These are phyloP conservation scores for Starmerella scarabaei DNA, from an alignment of 805 yeast species.

Conservation along the genomic window DNA sequence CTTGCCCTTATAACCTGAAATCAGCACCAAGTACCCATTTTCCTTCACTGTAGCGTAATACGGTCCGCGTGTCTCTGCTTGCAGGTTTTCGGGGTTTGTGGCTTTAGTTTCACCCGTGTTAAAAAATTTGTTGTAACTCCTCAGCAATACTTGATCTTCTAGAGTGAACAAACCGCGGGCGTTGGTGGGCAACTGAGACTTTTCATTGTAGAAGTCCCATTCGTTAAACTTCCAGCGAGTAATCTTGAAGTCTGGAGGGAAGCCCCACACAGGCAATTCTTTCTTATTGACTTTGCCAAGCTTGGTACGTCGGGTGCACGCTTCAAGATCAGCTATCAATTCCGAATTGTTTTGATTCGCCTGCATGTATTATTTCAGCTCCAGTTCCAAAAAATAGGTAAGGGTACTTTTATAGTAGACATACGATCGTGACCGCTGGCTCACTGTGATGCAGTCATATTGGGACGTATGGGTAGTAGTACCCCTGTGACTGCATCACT, in stretches of 20 bases:
- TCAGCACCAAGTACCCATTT: conserved; percentile 83
- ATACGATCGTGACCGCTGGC: too few relatives aligned
- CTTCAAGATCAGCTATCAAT: neutral
- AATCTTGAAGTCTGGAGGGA: conserved; percentile 19
- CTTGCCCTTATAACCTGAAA: conserved; percentile 67
- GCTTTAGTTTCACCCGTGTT: conserved; percentile 51
- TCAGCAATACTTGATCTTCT: conserved; percentile 39
- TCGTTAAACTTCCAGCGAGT: conserved; percentile 74
- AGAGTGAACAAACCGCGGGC: conserved; percentile 76
- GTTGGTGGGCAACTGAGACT: conserved; percentile 46
- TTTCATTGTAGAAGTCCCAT: conserved; percentile 61
- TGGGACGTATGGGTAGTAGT: too few relatives aligned
- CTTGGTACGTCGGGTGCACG: neutral
- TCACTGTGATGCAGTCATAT: too few relatives aligned
- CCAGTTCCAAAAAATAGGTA: too few relatives aligned
- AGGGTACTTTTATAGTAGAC: too few relatives aligned
- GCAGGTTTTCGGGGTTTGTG: conserved; percentile 41
- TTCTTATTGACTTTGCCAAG: conserved; percentile 17
- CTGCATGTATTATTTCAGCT: too few relatives aligned
- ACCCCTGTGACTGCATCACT: too few relatives aligned
- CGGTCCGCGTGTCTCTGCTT: conserved; percentile 52
- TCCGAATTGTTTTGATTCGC: neutral
- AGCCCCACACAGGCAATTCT: conserved; percentile 21
- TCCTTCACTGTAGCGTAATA: conserved; percentile 73
- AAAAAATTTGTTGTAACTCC: conserved; percentile 95